phyloP scores from a whole-genome alignment of 2,329 filamentous ascomycete species.

The Pseudogymnoascus destructans region DNA sequence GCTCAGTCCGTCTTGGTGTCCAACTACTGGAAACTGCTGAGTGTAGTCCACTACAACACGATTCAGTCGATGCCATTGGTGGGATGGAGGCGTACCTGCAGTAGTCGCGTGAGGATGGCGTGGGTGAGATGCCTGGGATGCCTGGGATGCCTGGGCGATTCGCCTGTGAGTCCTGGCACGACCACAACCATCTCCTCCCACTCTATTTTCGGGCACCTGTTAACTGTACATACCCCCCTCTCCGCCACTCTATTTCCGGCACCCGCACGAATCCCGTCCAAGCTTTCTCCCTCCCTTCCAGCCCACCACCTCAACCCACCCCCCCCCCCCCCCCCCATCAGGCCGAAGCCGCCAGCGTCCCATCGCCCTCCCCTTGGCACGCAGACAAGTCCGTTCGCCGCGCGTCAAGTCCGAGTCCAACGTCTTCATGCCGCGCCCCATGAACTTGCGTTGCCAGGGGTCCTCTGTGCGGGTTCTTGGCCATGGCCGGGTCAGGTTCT shows the following conservation, averaged over 20 bases:
- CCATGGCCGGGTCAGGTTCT: neutral
- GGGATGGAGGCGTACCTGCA: neutral
- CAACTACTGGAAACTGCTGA: no score
- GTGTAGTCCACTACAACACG: neutral
- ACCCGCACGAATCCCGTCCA: neutral
- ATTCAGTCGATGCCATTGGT: neutral
- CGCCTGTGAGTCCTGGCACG: neutral
- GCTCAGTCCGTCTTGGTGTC: neutral
- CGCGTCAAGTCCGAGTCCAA: neutral
- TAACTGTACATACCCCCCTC: neutral
- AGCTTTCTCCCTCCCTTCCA: neutral
- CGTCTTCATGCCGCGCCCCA: neutral
- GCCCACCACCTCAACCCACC: neutral
- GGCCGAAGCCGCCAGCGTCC: neutral
- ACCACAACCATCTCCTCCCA: neutral
- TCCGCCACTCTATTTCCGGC: neutral
- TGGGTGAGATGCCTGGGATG: neutral
- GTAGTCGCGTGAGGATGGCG: neutral
- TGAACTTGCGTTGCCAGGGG: neutral
- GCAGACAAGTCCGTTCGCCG: neutral
- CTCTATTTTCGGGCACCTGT: no score
- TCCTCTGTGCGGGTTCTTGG: neutral
- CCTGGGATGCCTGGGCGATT: neutral
- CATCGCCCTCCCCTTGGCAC: neutral
- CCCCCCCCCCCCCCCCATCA: neutral